Conservation (phyloP, 2,329 filamentous ascomycete genomes). For the Tolypocladium ovalisporum region DNA sequence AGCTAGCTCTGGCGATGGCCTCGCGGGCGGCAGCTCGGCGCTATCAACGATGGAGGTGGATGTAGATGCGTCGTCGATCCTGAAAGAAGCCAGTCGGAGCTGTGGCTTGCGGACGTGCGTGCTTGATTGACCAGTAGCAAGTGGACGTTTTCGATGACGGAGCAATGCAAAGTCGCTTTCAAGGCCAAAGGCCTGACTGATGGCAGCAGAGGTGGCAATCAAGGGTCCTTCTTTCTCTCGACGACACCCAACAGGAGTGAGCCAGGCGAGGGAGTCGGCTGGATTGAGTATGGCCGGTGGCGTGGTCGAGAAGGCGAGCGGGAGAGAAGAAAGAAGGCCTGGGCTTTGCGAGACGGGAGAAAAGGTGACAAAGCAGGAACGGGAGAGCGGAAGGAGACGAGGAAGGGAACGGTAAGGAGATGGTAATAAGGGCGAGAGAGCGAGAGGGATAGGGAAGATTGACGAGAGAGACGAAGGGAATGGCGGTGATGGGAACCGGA, state of each 20-base stretch:
- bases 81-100: background rate
- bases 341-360: constrained; percentile 12
- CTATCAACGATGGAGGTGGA: background rate
- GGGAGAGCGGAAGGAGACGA: constrained; percentile 14
- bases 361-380: constrained; percentile 6
- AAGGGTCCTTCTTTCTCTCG: constrained; percentile 22
- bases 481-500: constrained; percentile 23
- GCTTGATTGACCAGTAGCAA: background rate
- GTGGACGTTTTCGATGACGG: background rate
- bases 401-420: constrained; percentile 13
- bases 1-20: background rate
- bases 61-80: background rate
- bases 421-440: constrained; percentile 11
- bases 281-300: constrained; percentile 7
- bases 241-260: constrained; percentile 8
- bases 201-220: background rate
- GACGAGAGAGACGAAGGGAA: constrained; percentile 15
- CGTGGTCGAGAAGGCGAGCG: background rate
- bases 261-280: constrained; percentile 11
- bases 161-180: background rate
- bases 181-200: background rate
- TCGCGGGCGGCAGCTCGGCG: background rate
- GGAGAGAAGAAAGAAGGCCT: constrained; percentile 25
- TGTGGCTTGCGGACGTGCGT: background rate
- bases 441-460: constrained; percentile 12